phyloP scores from a whole-genome alignment of 768 basidiomycete genomes.

The Rhizopogon rudus region DNA sequence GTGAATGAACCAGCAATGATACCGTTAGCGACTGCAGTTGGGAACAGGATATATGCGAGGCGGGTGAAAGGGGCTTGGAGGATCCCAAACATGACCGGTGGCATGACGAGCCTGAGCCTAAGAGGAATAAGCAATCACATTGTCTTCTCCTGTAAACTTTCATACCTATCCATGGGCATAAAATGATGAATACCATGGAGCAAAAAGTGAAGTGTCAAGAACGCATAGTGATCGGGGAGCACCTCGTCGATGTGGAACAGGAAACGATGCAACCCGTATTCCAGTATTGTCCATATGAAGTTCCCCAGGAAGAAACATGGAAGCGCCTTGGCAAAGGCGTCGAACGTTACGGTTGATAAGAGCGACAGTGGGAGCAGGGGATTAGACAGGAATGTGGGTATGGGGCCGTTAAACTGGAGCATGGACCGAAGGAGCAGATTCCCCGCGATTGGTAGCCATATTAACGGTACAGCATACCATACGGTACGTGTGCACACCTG shows the following conservation, averaged over 20 bases:
- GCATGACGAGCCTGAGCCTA: conserved; percentile 95
- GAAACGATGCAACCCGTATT: conserved; percentile 93
- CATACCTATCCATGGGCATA: conserved; percentile 90
- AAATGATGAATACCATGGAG: conserved; percentile 97
- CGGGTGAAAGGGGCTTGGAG: conserved; percentile 85
- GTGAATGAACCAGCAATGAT: conserved; percentile 77
- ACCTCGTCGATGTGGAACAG: conserved; percentile 90
- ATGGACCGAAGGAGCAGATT: conserved; percentile 82
- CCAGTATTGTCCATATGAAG: conserved; percentile 89
- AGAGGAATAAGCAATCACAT: neutral
- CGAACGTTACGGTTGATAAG: conserved; percentile 42
- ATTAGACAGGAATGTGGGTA: conserved; percentile 57
- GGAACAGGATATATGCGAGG: conserved; percentile 80
- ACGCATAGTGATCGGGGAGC: conserved; percentile 78
- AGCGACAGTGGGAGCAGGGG: conserved; percentile 51
- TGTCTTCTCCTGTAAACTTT: neutral
- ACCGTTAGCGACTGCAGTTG: conserved; percentile 81
- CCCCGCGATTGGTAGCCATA: conserved; percentile 86
- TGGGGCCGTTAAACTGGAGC: conserved; percentile 70
- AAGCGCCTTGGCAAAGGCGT: conserved; percentile 49
- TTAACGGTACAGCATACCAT: conserved; percentile 90
- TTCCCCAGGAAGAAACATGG: conserved; percentile 81
- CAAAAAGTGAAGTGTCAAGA: conserved; percentile 85
- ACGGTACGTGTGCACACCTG: conserved; percentile 78
- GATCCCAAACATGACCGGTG: conserved; percentile 72